These are phyloP conservation scores for Avicennia marina DNA, from an alignment of 257 asterid species.

Conservation along the genomic window DNA sequence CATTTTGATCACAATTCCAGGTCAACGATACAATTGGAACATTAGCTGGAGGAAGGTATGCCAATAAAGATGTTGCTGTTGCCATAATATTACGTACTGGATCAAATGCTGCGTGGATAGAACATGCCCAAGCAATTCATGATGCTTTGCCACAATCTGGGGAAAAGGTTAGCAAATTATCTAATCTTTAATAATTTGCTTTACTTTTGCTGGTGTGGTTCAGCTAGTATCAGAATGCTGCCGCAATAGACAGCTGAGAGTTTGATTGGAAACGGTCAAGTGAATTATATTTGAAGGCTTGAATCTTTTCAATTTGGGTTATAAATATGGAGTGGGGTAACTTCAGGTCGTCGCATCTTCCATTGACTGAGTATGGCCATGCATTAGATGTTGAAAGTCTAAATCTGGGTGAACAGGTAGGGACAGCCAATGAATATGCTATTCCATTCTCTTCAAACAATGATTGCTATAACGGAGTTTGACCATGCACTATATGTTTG, in stretches of 20 bases:
- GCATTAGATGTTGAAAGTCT: slow-evolving; percentile 69
- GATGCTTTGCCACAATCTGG: slow-evolving; percentile 88
- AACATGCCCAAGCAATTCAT: slow-evolving; percentile 91
- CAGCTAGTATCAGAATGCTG: too few relatives aligned
- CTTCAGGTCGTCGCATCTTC: slow-evolving; percentile 86
- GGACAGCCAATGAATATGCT: slow-evolving; percentile 9
- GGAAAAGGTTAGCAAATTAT: slow-evolving; percentile 63
- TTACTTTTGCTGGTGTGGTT: too few relatives aligned
- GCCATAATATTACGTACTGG: slow-evolving; percentile 95
- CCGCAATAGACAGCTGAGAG: too few relatives aligned
- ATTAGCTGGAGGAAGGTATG: slow-evolving; percentile 78
- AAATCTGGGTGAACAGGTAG: slow-evolving; percentile 89
- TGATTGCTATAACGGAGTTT: too few relatives aligned
- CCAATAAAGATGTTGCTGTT: slow-evolving; percentile 52
- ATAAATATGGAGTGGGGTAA: slow-evolving; percentile 99
- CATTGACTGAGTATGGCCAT: slow-evolving; percentile 70
- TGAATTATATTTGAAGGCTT: slow-evolving; percentile 15
- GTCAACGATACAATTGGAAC: slow-evolving; percentile 94
- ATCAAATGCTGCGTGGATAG: slow-evolving; percentile 85
- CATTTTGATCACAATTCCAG: slow-evolving; percentile 26
- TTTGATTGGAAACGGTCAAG: too few relatives aligned
- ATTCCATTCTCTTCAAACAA: not conserved
- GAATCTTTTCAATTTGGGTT: slow-evolving; percentile 41
- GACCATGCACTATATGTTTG: too few relatives aligned
- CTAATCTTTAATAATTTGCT: not conserved